Conservation (phyloP, 2,329 filamentous ascomycete species). For the Arthrobotrys conoides region DNA sequence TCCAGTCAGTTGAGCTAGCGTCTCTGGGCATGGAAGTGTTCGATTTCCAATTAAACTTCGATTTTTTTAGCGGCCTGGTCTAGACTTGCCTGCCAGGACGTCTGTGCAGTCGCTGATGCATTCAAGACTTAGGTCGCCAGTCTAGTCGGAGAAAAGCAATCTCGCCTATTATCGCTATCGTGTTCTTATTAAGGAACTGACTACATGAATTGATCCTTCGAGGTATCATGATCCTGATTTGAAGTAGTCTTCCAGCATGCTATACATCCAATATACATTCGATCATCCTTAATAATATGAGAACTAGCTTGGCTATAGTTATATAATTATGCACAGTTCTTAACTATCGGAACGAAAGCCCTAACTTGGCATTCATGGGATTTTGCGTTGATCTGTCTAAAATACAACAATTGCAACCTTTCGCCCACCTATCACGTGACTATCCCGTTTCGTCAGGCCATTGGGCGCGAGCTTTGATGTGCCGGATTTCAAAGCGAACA, state of each 20-base stretch:
- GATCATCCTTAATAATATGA: too few relatives aligned
- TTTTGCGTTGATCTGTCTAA: constrained; percentile 14
- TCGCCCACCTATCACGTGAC: constrained; percentile 25
- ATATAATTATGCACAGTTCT: not conserved
- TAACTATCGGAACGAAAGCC: not conserved
- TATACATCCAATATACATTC: not conserved
- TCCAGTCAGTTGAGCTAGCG: constrained; percentile 5
- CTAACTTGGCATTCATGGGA: not conserved
- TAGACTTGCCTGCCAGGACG: not conserved
- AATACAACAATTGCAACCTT: constrained; percentile 15
- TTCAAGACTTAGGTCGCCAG: not conserved
- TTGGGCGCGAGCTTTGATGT: constrained; percentile 29
- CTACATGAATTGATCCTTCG: not conserved
- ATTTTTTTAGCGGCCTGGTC: not conserved
- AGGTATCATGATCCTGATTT: not conserved
- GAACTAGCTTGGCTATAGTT: too few relatives aligned
- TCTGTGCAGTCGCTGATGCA: not conserved
- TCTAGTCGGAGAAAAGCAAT: not conserved
- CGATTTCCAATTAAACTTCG: not conserved
- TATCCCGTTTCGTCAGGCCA: not conserved
- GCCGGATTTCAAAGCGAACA: constrained; percentile 55
- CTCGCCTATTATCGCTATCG: not conserved
- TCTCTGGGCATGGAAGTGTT: constrained; percentile 6
- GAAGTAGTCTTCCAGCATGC: not conserved
- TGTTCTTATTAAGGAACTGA: constrained; percentile 2